A percentile compares a stretch with the other conserved stretches of the same genome.
Conservation (phyloP, 345 rosid species). For the Ceriops decandra region DNA sequence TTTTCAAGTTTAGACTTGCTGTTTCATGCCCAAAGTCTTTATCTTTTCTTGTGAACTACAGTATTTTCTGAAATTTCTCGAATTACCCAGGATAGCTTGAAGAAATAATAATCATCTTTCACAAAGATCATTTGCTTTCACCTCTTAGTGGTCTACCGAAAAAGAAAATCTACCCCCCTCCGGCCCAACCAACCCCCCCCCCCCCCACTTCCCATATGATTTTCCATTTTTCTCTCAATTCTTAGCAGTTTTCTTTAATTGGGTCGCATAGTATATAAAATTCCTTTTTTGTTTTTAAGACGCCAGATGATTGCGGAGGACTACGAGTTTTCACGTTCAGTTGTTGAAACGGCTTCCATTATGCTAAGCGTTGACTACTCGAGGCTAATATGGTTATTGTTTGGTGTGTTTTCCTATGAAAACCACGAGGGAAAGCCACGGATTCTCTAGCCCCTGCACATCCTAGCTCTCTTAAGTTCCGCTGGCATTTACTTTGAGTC, state of each 20-base stretch:
- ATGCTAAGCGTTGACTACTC: conserved; percentile 72
- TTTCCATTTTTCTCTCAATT: background rate
- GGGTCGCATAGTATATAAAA: too few relatives aligned
- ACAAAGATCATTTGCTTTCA: conserved; percentile 14
- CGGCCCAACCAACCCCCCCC: too few relatives aligned
- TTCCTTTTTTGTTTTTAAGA: background rate
- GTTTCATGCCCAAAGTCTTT: conserved; percentile 2
- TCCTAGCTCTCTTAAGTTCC: background rate
- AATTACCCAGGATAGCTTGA: background rate
- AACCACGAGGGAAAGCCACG: conserved; percentile 86
- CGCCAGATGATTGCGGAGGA: conserved; percentile 62
- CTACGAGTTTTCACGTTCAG: conserved; percentile 37
- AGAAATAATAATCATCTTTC: background rate
- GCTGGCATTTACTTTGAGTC: background rate
- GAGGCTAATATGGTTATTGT: conserved; percentile 69
- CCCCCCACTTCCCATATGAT: conserved; percentile 22
- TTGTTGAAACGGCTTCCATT: conserved; percentile 66
- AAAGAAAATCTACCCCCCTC: conserved; percentile 17
- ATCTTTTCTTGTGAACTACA: background rate
- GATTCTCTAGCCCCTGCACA: conserved; percentile 48
- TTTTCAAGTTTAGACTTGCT: conserved; percentile 65
- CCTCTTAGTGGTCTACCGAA: conserved; percentile 23
- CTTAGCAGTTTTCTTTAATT: too few relatives aligned
- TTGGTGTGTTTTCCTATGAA: conserved; percentile 76
- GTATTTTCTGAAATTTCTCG: background rate